phyloP scores from a whole-genome alignment of 2,329 filamentous ascomycete species.

The Thielaviopsis musarum region DNA sequence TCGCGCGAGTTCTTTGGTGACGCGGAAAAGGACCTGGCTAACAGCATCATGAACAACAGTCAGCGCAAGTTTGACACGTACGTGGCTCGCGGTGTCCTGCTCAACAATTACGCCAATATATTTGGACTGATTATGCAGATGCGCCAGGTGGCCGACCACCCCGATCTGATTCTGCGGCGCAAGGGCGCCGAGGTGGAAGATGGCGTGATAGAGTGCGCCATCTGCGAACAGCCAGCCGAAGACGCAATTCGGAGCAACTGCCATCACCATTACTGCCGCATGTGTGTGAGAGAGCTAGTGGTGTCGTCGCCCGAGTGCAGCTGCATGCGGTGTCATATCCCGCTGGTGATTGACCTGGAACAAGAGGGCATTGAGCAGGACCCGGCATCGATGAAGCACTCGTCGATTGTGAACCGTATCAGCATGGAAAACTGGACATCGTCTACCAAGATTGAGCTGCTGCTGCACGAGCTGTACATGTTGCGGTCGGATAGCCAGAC shows the following conservation, averaged over 20 bases:
- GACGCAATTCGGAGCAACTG: conserved; percentile 85
- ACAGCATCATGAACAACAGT: conserved; percentile 86
- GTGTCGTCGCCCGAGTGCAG: conserved; percentile 59
- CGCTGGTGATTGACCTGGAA: conserved; percentile 78
- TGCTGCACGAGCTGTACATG: conserved; percentile 86
- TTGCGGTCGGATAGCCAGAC: conserved; percentile 83
- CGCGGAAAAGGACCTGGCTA: conserved; percentile 87
- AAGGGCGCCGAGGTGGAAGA: conserved; percentile 61
- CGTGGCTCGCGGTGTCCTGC: conserved; percentile 78
- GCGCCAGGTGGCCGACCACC: conserved; percentile 94
- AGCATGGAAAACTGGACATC: conserved; percentile 98
- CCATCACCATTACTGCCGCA: conserved; percentile 54
- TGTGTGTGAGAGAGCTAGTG: conserved; percentile 38
- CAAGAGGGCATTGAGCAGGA: conserved; percentile 91
- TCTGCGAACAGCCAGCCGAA: conserved; percentile 92
- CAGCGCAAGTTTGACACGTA: conserved; percentile 88
- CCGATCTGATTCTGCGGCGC: conserved; percentile 84
- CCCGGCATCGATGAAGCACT: conserved; percentile 64
- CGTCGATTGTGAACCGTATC: conserved; percentile 94
- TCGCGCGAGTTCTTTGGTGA: conserved; percentile 95
- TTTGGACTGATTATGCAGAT: conserved; percentile 99
- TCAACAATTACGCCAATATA: conserved; percentile 98
- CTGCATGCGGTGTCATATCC: conserved; percentile 85
- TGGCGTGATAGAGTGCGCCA: conserved; percentile 79
- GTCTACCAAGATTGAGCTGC: conserved; percentile 92